Evolutionary conservation across 1,284 basidiomycete genomes (phyloP).

Genomic region (Testicularia cyperi): DNA sequence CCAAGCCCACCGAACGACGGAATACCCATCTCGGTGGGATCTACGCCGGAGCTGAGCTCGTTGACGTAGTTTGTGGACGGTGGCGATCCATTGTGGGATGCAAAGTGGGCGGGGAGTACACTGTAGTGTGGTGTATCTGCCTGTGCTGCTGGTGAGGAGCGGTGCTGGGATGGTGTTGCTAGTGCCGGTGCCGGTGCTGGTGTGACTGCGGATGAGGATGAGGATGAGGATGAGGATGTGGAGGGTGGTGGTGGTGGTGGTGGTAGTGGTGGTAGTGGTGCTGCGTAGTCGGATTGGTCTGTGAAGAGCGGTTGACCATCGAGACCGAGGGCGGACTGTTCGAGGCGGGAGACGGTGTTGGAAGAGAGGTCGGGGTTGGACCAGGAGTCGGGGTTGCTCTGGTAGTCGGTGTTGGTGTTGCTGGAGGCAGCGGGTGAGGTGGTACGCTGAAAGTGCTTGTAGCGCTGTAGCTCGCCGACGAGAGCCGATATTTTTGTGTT

Average conservation of each 20-base stretch:
- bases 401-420: constrained; percentile 2
- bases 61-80: constrained; percentile 38
- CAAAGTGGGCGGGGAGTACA: constrained; percentile 10
- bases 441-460: constrained; percentile 10
- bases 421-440: constrained; percentile 10
- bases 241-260: too few species aligned
- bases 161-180: not conserved
- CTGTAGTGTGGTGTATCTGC: too few species aligned
- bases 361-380: constrained; percentile 7
- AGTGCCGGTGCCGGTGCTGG: too few species aligned
- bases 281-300: too few species aligned
- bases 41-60: constrained; percentile 8
- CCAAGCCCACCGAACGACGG: constrained; percentile 35
- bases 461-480: constrained; percentile 67
- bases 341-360: constrained; percentile 22
- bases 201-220: too few species aligned
- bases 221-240: too few species aligned
- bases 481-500: constrained; percentile 72
- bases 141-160: too few species aligned
- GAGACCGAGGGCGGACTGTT: constrained; percentile 32
- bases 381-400: constrained; percentile 5
- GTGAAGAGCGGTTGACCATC: constrained; percentile 30
- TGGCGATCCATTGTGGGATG: constrained; percentile 23
- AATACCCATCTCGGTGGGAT: constrained; percentile 1
- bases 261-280: too few species aligned